These are phyloP conservation scores for Mycena kentingensis DNA, from an alignment of 768 basidiomycete genomes.

Conservation along the genomic window DNA sequence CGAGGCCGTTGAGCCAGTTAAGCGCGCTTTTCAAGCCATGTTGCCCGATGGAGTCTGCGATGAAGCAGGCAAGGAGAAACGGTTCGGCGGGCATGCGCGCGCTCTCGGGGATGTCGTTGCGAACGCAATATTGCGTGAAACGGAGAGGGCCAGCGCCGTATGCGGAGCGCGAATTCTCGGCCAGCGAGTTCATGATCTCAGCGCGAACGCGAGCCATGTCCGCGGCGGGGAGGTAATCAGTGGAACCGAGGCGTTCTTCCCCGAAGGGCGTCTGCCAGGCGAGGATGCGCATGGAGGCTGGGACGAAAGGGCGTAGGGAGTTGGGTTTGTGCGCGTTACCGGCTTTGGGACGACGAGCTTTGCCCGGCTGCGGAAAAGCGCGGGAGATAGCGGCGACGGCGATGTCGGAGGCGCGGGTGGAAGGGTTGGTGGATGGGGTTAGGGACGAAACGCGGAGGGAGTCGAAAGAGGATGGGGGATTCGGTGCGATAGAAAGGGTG, in stretches of 20 bases:
- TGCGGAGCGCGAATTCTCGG: slow-evolving; percentile 11
- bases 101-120: slow-evolving; percentile 23
- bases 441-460: not conserved
- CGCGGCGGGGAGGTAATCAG: not conserved
- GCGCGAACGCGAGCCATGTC: not conserved
- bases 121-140: slow-evolving; percentile 37
- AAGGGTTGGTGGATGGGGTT: not conserved
- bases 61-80: not conserved
- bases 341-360: not conserved
- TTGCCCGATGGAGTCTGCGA: not conserved
- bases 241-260: no score
- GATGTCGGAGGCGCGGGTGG: not conserved
- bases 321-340: not conserved
- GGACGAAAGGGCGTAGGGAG: not conserved
- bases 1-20: slow-evolving; percentile 4
- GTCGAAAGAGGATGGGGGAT: not conserved
- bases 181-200: not conserved
- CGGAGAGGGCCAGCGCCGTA: slow-evolving; percentile 36
- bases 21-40: not conserved
- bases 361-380: not conserved
- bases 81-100: slow-evolving; percentile 29
- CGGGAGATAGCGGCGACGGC: not conserved
- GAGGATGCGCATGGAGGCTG: not conserved
- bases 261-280: not conserved
- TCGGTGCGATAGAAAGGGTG: not conserved